Evolutionary conservation across 441 rosid genomes (phyloP).

Genomic region (Flueggea neowawraea): DNA sequence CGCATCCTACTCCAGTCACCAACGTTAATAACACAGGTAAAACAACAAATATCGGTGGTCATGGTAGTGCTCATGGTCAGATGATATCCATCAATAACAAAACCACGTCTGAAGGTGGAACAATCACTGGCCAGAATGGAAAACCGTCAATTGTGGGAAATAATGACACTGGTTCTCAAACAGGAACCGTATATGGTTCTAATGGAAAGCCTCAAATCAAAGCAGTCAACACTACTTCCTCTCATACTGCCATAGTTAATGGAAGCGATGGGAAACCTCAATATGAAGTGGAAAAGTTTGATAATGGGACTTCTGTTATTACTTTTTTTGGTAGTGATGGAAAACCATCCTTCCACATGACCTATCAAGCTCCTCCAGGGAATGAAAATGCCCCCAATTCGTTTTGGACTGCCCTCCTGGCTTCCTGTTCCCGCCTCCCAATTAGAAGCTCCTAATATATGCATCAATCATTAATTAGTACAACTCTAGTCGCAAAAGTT

Average conservation of each 20-base stretch:
- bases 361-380: background rate
- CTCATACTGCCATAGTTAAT: background rate
- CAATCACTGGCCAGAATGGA: background rate
- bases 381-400: background rate
- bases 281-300: constrained; percentile 1
- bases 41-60: background rate
- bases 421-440: background rate
- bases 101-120: constrained; percentile 3
- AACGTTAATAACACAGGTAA: background rate
- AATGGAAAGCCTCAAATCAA: background rate
- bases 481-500: too few relatives aligned
- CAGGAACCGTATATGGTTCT: background rate
- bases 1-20: background rate
- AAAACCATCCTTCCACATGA: background rate
- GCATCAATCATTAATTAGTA: too few relatives aligned
- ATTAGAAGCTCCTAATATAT: background rate
- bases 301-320: background rate
- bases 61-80: background rate
- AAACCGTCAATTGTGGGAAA: background rate
- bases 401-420: background rate
- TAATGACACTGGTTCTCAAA: background rate
- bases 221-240: background rate
- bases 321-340: background rate
- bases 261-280: constrained; percentile 6
- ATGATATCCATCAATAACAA: constrained; percentile 1